Evolutionary conservation across 306 rosid genomes (phyloP), one percentile per base, ranked within the genome.

Genomic region (Cucurbita maxima): DNA sequence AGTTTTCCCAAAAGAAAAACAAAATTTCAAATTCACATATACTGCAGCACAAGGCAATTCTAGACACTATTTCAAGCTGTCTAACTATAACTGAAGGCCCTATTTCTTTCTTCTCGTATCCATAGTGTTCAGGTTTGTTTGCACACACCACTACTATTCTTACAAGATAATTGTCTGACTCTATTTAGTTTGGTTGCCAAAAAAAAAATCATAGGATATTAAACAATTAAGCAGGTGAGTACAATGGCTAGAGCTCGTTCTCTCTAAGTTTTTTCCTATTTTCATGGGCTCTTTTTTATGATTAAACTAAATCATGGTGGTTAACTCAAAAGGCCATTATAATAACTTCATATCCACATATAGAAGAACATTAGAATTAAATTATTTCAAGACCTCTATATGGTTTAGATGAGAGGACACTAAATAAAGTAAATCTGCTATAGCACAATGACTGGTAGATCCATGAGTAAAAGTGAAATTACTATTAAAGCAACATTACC

Each of bases 401-500:
- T 66, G 38, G 30, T 66, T 47, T 66, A 63, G 40, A 10, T 44
- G 18, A 20, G 41, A 47, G 41, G 56, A 47, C 36, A 44, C 20
- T 22, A 20, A 47, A 68, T 66, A 66, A 58, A 66, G 72, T 43
- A 66, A 66, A 44, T 66, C 38, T 50, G 43, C 72, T 12, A 50
- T 30, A 34, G 22, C 30, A 10, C 25, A 70, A 70, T 50, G 58
- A 70, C 74, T 70, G 43, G 41, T 30, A 48, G 54, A 66, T 66
- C 59, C 52, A 51, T 25, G 58, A 51, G 74, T 14, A 70, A 70
- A 70, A 50, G 52, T 47, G 74, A 70, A 48, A 47, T 48, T 52
- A 59, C 72, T 64, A 56, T 67, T 69, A 81, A 79, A 75, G 81
- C 76, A 78, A 76, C 66, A 80, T 79, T 85, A 63, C 55, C 79